These are phyloP conservation scores for Neurospora sp. DNA, from an alignment of 2,329 filamentous ascomycete genomes.

Conservation along the genomic window DNA sequence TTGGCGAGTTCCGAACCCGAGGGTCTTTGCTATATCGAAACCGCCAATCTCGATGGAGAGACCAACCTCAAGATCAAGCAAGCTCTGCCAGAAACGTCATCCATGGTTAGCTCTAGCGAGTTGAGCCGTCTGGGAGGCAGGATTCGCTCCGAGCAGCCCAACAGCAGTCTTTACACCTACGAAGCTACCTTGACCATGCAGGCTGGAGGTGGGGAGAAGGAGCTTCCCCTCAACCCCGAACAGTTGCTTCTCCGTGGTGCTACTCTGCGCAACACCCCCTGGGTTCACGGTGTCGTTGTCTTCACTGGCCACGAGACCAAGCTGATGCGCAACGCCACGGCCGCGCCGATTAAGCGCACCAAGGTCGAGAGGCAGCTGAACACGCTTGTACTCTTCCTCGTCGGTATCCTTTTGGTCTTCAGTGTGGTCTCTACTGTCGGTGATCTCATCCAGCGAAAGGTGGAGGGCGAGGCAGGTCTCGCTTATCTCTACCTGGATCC, in stretches of 20 bases:
- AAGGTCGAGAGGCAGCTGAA: conserved; percentile 94
- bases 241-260: conserved; percentile 88
- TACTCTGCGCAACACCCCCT: conserved; percentile 89
- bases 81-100: conserved; percentile 81
- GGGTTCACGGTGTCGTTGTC: conserved; percentile 92
- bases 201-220: conserved; percentile 83
- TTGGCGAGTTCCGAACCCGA: conserved; percentile 94
- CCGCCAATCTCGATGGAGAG: conserved; percentile 92
- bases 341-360: conserved; percentile 93
- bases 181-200: conserved; percentile 92
- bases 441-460: conserved; percentile 70
- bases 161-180: conserved; percentile 97
- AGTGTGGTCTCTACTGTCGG: conserved; percentile 87
- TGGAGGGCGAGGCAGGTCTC: conserved; percentile 46
- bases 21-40: conserved; percentile 97
- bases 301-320: conserved; percentile 98
- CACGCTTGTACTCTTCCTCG: conserved; percentile 80
- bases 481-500: conserved; percentile 60
- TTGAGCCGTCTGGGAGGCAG: conserved; percentile 77
- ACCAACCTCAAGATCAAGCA: conserved; percentile 99
- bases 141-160: conserved; percentile 90
- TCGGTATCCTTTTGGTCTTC: conserved; percentile 71
- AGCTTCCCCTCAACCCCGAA: conserved; percentile 80
- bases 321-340: conserved; percentile 96
- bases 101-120: conserved; percentile 77